Percentiles rank a stretch among this genome's conserved stretches.
Evolutionary conservation across 1,284 basidiomycete genomes (phyloP).

Genomic region (Puccinia polysora): DNA sequence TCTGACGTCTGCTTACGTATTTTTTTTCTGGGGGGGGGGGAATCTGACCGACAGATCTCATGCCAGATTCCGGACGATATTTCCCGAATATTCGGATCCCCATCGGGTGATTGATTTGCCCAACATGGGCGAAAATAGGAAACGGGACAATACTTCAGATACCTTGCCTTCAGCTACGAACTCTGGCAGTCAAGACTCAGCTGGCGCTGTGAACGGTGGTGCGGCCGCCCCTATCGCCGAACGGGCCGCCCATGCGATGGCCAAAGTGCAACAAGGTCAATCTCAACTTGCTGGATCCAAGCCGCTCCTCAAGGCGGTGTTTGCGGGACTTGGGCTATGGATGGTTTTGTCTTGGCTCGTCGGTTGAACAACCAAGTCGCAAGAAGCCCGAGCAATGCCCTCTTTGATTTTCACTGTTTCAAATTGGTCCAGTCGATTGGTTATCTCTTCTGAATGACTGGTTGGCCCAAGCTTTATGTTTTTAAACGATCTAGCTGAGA

Average conservation of each 20-base stretch:
- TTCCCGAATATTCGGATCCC: conserved; percentile 21
- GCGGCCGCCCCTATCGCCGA: conserved; percentile 8
- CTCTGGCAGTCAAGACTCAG: background rate
- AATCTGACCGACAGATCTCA: background rate
- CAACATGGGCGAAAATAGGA: conserved; percentile 26
- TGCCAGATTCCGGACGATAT: conserved; percentile 5
- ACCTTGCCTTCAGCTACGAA: background rate
- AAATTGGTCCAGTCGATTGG: too few species aligned
- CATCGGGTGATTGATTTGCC: conserved; percentile 16
- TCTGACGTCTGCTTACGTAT: conserved; percentile 32
- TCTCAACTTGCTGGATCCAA: conserved; percentile 18
- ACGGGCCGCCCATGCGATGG: conserved; percentile 31
- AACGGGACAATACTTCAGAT: too few species aligned
- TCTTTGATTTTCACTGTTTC: background rate
- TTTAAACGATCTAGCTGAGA: too few species aligned
- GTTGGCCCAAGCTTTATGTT: too few species aligned
- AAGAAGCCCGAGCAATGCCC: background rate
- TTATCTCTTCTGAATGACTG: too few species aligned
- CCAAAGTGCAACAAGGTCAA: conserved; percentile 36
- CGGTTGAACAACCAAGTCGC: background rate
- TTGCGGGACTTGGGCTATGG: conserved; percentile 32
- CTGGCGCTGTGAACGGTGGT: background rate
- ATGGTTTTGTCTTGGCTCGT: conserved; percentile 40
- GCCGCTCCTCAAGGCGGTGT: conserved; percentile 19
- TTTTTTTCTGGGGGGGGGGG: too few species aligned